Evolutionary conservation across 2,329 filamentous ascomycete genomes (phyloP).

Genomic region (Verticillium nonalfalfae): DNA sequence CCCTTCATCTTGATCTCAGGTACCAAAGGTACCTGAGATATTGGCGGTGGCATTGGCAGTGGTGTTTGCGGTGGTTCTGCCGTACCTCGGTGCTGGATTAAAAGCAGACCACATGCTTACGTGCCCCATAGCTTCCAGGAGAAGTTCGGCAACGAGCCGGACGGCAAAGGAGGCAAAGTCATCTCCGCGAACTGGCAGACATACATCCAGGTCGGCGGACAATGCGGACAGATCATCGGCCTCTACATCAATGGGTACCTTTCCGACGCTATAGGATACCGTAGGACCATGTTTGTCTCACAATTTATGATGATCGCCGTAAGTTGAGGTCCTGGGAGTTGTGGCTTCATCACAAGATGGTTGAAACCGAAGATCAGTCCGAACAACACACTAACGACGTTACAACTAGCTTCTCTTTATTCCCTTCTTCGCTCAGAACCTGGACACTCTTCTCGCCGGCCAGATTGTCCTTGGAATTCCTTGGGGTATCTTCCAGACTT

Average conservation of each 20-base stretch:
- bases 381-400: no score
- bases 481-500: conserved; percentile 45
- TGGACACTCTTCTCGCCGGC: conserved; percentile 39
- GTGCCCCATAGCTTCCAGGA: conserved; percentile 24
- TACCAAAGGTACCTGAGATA: no score
- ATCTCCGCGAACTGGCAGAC: conserved; percentile 52
- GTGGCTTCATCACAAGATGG: no score
- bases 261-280: conserved; percentile 43
- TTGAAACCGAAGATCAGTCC: no score
- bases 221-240: conserved; percentile 49
- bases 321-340: no score
- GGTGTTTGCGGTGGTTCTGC: no score
- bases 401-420: conserved; percentile 38
- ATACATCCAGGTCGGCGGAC: conserved; percentile 45
- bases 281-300: conserved; percentile 39
- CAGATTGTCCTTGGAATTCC: conserved; percentile 42
- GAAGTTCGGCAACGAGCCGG: conserved; percentile 35
- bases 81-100: no score
- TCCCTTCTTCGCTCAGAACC: conserved; percentile 43
- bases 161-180: conserved; percentile 29
- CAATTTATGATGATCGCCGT: conserved; percentile 34
- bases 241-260: conserved; percentile 46
- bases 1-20: no score
- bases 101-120: background rate
- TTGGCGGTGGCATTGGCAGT: no score